Conservation (phyloP, 1,284 basidiomycete species). For the Golubevia sp. region DNA sequence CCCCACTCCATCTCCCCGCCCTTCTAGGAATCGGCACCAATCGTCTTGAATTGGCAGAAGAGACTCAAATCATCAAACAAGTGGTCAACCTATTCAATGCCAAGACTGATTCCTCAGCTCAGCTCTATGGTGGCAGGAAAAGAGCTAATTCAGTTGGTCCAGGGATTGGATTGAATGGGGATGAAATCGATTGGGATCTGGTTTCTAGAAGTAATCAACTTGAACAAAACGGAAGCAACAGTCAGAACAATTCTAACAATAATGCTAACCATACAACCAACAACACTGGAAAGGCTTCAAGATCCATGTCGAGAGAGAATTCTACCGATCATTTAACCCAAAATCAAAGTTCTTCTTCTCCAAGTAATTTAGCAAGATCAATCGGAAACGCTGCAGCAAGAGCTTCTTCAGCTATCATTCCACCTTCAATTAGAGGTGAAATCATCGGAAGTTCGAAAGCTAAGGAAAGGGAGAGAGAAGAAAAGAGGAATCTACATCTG, state of each 20-base stretch:
- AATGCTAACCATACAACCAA: too few relatives aligned
- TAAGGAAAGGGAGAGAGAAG: background rate
- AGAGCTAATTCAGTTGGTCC: conserved; percentile 80
- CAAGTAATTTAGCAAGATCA: conserved; percentile 26
- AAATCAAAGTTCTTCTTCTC: background rate
- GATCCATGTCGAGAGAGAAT: background rate
- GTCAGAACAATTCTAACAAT: background rate
- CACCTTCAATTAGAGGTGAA: background rate
- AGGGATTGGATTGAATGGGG: conserved; percentile 65
- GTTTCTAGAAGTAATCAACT: conserved; percentile 38
- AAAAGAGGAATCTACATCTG: background rate
- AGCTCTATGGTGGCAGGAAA: conserved; percentile 5
- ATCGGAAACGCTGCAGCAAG: conserved; percentile 39
- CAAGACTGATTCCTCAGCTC: conserved; percentile 3
- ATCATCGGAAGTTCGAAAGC: conserved; percentile 1
- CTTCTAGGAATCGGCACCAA: conserved; percentile 75
- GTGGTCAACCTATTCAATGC: conserved; percentile 77
- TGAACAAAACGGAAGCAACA: conserved; percentile 9
- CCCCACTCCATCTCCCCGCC: background rate
- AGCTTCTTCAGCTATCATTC: conserved; percentile 40
- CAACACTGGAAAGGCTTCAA: too few relatives aligned
- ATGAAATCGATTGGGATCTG: conserved; percentile 63
- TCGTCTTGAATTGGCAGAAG: conserved; percentile 78
- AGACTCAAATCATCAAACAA: conserved; percentile 76
- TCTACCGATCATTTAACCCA: background rate